phyloP scores from a whole-genome alignment of 2,329 filamentous ascomycete species.

The Xenoacremonium recifei region DNA sequence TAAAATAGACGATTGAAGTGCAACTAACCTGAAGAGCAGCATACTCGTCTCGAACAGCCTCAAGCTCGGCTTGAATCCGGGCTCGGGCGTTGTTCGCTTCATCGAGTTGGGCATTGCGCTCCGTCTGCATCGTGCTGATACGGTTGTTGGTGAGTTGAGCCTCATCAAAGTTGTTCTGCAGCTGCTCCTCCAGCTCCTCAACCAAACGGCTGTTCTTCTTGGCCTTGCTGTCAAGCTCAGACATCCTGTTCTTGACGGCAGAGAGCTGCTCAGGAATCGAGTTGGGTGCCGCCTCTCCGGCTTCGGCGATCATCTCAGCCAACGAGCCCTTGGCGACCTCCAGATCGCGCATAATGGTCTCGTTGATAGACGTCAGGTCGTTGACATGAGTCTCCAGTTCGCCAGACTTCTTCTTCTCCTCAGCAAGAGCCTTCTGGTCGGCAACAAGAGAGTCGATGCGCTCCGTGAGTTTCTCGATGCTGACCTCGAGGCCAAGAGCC shows the following conservation, averaged over 20 bases:
- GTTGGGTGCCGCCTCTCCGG: slow-evolving; percentile 40
- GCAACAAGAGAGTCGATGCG: slow-evolving; percentile 57
- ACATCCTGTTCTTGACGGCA: slow-evolving; percentile 64
- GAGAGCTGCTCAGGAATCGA: slow-evolving; percentile 56
- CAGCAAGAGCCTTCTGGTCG: slow-evolving; percentile 57
- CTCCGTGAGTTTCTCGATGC: slow-evolving; percentile 65
- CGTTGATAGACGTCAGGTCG: slow-evolving; percentile 57
- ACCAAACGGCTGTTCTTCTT: slow-evolving; percentile 90
- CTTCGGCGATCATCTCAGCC: slow-evolving; percentile 52
- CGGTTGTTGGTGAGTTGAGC: slow-evolving; percentile 83
- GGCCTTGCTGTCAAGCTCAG: slow-evolving; percentile 65
- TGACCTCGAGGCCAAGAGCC: slow-evolving; percentile 60
- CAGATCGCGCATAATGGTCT: slow-evolving; percentile 60
- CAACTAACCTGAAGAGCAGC: slow-evolving; percentile 70
- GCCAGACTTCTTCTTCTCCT: slow-evolving; percentile 57
- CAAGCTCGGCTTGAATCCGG: slow-evolving; percentile 66
- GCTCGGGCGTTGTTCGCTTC: slow-evolving; percentile 68
- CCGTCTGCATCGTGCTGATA: slow-evolving; percentile 75
- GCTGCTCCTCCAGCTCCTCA: slow-evolving; percentile 94
- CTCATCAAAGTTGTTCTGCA: slow-evolving; percentile 92
- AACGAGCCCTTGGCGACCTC: slow-evolving; percentile 58
- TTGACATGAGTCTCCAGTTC: slow-evolving; percentile 56
- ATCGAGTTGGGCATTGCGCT: slow-evolving; percentile 73
- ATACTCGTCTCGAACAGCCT: slow-evolving; percentile 67
- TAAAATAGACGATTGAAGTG: not conserved